These are phyloP conservation scores for Uronychia setigera DNA, from an alignment of 73 alveolate species.

Conservation along the genomic window DNA sequence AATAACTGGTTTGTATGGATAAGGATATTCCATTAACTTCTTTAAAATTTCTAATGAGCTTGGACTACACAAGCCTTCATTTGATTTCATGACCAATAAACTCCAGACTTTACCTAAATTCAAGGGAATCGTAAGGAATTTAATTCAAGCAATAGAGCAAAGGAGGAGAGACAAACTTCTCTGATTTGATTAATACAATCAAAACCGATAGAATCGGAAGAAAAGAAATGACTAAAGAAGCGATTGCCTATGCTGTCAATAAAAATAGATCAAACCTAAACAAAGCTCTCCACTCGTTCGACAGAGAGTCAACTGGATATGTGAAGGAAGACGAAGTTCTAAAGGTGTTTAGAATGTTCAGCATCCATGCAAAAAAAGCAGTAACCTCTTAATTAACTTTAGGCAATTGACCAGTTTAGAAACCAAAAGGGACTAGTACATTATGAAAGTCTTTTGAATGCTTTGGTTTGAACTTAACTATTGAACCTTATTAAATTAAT, in stretches of 20 bases:
- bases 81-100: constrained; percentile 31
- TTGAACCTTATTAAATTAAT: not conserved
- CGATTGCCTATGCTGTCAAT: not conserved
- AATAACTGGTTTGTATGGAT: constrained; percentile 18
- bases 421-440: not conserved
- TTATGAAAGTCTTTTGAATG: not conserved
- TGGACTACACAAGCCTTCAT: constrained; percentile 54
- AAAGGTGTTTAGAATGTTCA: not conserved
- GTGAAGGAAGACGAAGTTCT: not conserved
- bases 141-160: not conserved
- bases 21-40: constrained; percentile 26
- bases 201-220: not conserved
- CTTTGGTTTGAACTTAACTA: not conserved
- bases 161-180: not conserved
- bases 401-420: not conserved
- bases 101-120: constrained; percentile 3
- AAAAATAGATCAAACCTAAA: not conserved
- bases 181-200: not conserved
- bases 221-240: constrained; percentile 6
- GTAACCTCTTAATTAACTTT: not conserved
- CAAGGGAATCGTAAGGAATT: not conserved
- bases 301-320: not conserved
- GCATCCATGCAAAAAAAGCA: not conserved
- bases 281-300: not conserved
- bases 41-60: constrained; percentile 22